A percentile compares a stretch with the other conserved stretches of the same genome.
Evolutionary conservation across 2,329 filamentous ascomycete genomes (phyloP).

Genomic region (Sporothrix brasiliensis): DNA sequence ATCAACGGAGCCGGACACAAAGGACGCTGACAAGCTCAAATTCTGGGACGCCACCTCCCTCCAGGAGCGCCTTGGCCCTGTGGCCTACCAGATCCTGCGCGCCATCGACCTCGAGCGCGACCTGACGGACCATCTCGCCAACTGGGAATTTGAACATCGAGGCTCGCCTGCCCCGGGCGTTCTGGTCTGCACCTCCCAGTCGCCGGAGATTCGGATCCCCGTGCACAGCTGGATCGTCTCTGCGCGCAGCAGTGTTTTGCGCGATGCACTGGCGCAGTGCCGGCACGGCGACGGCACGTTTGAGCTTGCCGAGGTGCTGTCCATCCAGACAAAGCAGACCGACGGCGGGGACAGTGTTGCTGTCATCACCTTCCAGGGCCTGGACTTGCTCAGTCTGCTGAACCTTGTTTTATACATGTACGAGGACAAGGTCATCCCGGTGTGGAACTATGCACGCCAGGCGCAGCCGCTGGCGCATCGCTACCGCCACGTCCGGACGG

Average conservation of each 20-base stretch:
- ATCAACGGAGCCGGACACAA: constrained; percentile 45
- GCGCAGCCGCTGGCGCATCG: constrained; percentile 67
- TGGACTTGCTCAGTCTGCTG: constrained; percentile 77
- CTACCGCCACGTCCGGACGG: constrained; percentile 77
- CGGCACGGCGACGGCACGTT: constrained; percentile 56
- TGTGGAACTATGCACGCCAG: constrained; percentile 79
- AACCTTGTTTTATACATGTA: constrained; percentile 82
- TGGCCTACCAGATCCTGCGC: constrained; percentile 59
- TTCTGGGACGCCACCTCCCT: constrained; percentile 49
- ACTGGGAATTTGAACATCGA: constrained; percentile 46
- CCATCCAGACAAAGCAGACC: constrained; percentile 50
- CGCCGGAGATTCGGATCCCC: constrained; percentile 72
- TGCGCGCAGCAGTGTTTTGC: constrained; percentile 71
- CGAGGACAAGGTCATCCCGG: constrained; percentile 75
- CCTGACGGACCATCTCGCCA: constrained; percentile 54
- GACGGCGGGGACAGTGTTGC: constrained; percentile 50
- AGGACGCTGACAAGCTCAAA: constrained; percentile 48
- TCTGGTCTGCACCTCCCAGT: constrained; percentile 58
- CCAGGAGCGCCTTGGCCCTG: constrained; percentile 56
- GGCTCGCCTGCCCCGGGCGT: constrained; percentile 44
- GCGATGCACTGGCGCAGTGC: constrained; percentile 62
- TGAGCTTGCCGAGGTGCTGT: constrained; percentile 62
- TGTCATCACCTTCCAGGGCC: constrained; percentile 64
- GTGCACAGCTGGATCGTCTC: constrained; percentile 80
- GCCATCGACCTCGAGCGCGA: constrained; percentile 69